Evolutionary conservation across 768 basidiomycete genomes (phyloP).

Genomic region (Leccinum aurantiacum): DNA sequence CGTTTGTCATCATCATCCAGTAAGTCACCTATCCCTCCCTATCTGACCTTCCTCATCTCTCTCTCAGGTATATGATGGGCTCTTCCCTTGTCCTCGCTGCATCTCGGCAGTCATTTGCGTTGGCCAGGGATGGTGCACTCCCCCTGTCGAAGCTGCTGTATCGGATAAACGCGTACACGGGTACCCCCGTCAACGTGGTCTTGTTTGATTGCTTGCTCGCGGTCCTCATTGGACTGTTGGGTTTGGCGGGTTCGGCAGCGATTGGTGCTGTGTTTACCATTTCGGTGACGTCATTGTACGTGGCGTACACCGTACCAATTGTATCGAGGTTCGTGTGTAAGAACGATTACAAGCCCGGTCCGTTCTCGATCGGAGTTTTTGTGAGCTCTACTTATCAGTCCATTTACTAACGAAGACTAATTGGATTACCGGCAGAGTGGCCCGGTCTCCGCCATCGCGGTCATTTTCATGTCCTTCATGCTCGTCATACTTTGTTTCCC

Average conservation of each 20-base stretch:
- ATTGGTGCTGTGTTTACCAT: slow-evolving; percentile 57
- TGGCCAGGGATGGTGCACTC: slow-evolving; percentile 57
- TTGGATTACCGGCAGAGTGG: slow-evolving; percentile 39
- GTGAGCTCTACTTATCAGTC: slow-evolving; percentile 20
- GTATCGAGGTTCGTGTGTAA: slow-evolving; percentile 45
- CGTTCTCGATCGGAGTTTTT: slow-evolving; percentile 43
- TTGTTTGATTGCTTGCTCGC: slow-evolving; percentile 47
- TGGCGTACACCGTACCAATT: slow-evolving; percentile 48
- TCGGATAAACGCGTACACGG: slow-evolving; percentile 51
- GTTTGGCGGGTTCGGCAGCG: slow-evolving; percentile 52
- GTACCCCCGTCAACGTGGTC: slow-evolving; percentile 57
- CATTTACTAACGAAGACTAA: no score
- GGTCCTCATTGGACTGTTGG: slow-evolving; percentile 47
- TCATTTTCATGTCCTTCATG: slow-evolving; percentile 66
- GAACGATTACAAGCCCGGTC: slow-evolving; percentile 45
- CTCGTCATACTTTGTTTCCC: slow-evolving; percentile 63
- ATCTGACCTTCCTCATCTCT: neutral
- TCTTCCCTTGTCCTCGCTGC: slow-evolving; percentile 42
- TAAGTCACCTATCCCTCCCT: slow-evolving; percentile 19
- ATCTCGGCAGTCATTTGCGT: slow-evolving; percentile 55
- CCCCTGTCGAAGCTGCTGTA: slow-evolving; percentile 55
- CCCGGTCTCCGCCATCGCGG: slow-evolving; percentile 51
- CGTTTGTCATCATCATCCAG: slow-evolving; percentile 49
- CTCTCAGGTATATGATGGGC: slow-evolving; percentile 46
- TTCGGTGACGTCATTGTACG: slow-evolving; percentile 42